Percentiles rank a stretch among this genome's conserved stretches.
Conservation (phyloP, 2,329 filamentous ascomycete genomes). For the Scytalidium sp. region DNA sequence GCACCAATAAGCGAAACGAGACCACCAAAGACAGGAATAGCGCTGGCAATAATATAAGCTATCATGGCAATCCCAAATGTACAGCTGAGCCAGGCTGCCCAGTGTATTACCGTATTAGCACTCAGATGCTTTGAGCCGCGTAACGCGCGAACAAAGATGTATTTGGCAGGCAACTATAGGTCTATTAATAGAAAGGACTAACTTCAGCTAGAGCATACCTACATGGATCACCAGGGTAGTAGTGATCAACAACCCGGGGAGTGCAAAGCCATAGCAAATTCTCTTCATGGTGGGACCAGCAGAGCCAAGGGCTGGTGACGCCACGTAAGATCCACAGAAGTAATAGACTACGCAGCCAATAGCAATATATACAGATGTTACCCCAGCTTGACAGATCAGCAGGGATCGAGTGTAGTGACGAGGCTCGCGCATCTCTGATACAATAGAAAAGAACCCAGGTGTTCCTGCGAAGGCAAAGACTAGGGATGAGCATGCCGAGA, state of each 20-base stretch:
- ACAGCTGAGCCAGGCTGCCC: constrained; percentile 44
- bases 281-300: constrained; percentile 56
- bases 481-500: constrained; percentile 55
- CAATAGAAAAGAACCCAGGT: constrained; percentile 48
- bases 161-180: no score
- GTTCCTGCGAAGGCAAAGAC: constrained; percentile 59
- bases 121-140: constrained; percentile 45
- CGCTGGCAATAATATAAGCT: constrained; percentile 44
- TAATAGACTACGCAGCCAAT: constrained; percentile 48
- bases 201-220: constrained; percentile 12
- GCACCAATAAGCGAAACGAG: constrained; percentile 44
- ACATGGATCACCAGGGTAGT: constrained; percentile 12
- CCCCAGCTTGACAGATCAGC: constrained; percentile 3
- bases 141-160: constrained; percentile 49
- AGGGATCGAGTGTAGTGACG: constrained; percentile 29
- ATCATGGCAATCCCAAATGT: constrained; percentile 36
- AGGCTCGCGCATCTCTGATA: constrained; percentile 18
- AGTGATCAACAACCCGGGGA: constrained; percentile 49
- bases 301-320: constrained; percentile 52
- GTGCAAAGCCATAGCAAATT: constrained; percentile 54
- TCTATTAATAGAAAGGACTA: constrained; percentile 44
- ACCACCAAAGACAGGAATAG: constrained; percentile 50
- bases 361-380: constrained; percentile 7
- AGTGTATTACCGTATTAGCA: constrained; percentile 44
- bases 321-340: constrained; percentile 59